A percentile compares a stretch with the other conserved stretches of the same genome.
Evolutionary conservation across 169 alveolate species (phyloP).

Genomic region (Eimeria mitis): DNA sequence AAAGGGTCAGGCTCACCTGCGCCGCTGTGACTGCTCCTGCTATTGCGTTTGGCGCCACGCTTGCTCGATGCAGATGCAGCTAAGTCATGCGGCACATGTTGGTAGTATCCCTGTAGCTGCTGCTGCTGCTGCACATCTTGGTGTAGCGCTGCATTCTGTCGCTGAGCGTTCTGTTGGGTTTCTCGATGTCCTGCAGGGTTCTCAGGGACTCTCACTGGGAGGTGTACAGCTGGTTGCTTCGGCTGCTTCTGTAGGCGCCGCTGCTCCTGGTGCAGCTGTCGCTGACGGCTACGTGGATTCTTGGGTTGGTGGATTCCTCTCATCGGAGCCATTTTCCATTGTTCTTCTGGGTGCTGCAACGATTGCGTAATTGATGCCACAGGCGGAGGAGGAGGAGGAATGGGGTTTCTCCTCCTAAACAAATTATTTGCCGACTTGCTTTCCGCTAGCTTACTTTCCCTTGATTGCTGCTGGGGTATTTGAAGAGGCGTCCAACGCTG

Average conservation of each 20-base stretch:
- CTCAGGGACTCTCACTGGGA: constrained; percentile 10
- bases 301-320: not conserved
- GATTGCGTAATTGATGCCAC: not conserved
- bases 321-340: not conserved
- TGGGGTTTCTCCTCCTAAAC: not conserved
- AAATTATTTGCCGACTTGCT: not conserved
- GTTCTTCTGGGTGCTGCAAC: not conserved
- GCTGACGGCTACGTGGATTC: not conserved
- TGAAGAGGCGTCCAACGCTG: constrained; percentile 28
- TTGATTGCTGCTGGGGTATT: not conserved
- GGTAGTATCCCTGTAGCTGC: not conserved
- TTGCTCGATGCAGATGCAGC: not conserved
- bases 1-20: not conserved
- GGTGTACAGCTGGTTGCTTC: not conserved
- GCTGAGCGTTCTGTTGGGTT: not conserved
- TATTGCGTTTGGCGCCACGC: not conserved
- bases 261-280: constrained; percentile 26
- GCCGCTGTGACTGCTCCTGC: constrained; percentile 11
- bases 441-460: not conserved
- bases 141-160: not conserved
- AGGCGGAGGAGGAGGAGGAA: constrained; percentile 43
- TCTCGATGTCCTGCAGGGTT: not conserved
- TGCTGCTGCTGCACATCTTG: not conserved
- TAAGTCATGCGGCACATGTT: not conserved
- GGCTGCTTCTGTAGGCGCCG: constrained; percentile 28